A percentile compares a stretch with the other conserved stretches of the same genome.
Conservation (phyloP, 1,139 yeast genomes). For the Debaryomyces fabryi region DNA sequence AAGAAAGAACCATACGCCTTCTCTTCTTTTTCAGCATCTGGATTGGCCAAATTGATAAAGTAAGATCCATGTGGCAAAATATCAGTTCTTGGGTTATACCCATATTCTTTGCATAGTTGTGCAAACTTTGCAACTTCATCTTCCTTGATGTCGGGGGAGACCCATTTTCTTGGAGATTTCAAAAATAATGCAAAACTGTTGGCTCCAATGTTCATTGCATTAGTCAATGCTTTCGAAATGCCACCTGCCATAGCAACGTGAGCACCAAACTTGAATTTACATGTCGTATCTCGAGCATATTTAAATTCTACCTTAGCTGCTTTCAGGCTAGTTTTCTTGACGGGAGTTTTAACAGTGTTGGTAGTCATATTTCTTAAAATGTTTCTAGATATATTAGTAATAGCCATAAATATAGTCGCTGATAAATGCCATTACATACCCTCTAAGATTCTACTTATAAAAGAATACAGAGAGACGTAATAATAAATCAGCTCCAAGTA, state of each 20-base stretch:
- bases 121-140: constrained; percentile 72
- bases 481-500: not conserved
- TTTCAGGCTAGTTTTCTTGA: constrained; percentile 15
- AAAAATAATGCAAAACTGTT: constrained; percentile 89
- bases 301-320: constrained; percentile 18
- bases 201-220: constrained; percentile 76
- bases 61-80: constrained; percentile 94
- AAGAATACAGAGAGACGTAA: not conserved
- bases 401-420: not conserved
- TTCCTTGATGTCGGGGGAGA: constrained; percentile 69
- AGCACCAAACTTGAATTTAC: constrained; percentile 68
- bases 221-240: constrained; percentile 71
- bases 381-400: not conserved
- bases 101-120: constrained; percentile 58
- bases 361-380: not conserved
- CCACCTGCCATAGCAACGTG: constrained; percentile 79
- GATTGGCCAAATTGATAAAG: constrained; percentile 88
- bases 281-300: constrained; percentile 24
- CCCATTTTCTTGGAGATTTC: constrained; percentile 92
- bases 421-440: not conserved
- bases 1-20: constrained; percentile 79
- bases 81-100: constrained; percentile 75
- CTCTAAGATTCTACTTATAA: not conserved
- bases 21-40: constrained; percentile 75
- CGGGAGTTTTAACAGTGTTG: constrained; percentile 11